Percentiles rank a stretch among this genome's conserved stretches.
Evolutionary conservation across 2,329 filamentous ascomycete genomes (phyloP).

Genomic region (Macroventuria anomochaeta): DNA sequence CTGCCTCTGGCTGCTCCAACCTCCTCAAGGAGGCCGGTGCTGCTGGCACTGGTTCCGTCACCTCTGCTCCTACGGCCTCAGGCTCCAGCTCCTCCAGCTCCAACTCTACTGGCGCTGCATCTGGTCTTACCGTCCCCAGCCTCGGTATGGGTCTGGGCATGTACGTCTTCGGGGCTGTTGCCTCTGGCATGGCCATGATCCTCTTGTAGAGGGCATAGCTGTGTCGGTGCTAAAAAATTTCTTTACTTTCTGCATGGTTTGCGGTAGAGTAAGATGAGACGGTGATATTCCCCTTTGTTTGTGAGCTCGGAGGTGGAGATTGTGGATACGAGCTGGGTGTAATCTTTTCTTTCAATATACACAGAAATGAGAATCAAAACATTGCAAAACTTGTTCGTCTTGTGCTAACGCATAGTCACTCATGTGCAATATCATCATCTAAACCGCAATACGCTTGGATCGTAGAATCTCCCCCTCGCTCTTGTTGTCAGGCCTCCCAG

Average conservation of each 20-base stretch:
- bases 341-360: conserved; percentile 5
- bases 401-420: not conserved
- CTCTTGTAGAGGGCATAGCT: conserved; percentile 53
- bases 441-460: too few relatives aligned
- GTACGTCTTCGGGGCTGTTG: conserved; percentile 58
- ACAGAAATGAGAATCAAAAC: conserved; percentile 13
- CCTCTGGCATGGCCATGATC: conserved; percentile 62
- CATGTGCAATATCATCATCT: too few relatives aligned
- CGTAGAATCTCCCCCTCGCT: too few relatives aligned
- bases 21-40: conserved; percentile 69
- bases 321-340: conserved; percentile 3
- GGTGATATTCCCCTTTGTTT: conserved; percentile 20
- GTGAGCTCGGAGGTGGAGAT: not conserved
- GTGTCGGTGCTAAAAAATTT: not conserved
- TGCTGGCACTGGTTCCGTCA: conserved; percentile 63
- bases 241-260: conserved; percentile 9
- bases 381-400: not conserved
- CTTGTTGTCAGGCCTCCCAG: not conserved
- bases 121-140: conserved; percentile 52
- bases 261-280: conserved; percentile 9
- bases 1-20: conserved; percentile 61
- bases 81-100: conserved; percentile 21
- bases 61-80: conserved; percentile 33
- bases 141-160: conserved; percentile 57
- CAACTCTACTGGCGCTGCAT: conserved; percentile 46